Base-by-base conservation (phyloP, 2,329 filamentous ascomycete genomes). In the Colletotrichum graminicola region DNA sequence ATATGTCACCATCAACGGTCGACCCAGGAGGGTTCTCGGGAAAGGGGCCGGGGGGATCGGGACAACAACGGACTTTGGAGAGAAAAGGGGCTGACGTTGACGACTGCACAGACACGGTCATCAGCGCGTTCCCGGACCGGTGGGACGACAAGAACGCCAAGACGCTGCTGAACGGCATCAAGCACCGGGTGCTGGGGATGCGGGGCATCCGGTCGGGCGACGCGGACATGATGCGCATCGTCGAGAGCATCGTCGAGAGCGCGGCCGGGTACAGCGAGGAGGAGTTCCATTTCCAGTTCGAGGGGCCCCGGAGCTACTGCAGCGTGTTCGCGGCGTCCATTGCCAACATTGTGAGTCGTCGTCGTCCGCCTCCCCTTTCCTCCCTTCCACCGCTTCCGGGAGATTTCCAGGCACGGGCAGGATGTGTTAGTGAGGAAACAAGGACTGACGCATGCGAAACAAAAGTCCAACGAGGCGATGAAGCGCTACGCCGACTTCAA, bases 91-190 rank as follows among this genome's bases (percentile, higher is more conserved):
- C 21, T n/a, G 21, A n/a, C 21, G 8, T 18, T 18, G 18, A 21
- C 6, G 16, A 21, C 7, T 7, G 1, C 0, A 2, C 39, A 73
- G 70, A 74, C 43, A 74, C 72, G 6, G 55, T 74, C n/a, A 73
- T 74, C 43, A 74, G 55, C 36, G 72, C 71, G 29, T 74, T 73
- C 49, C 73, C 73, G 2, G 73, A 74, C 0, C 71, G 73, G 2
- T 74, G 73, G 73, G 73, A 74, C n/a, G 64, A 73, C 57, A 74
- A 74, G 71, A 74, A 74, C 56, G 73, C 73, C 41, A 73, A 74
- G 52, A 74, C 73, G 43, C 67, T 74, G 2, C 21, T 73, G 7
- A 74, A 74, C 49, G 47, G 59, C 29, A 73, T 74, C 61, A 74
- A 74, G 67, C 73, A 74, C 16, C 71, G 71, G 0, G 65, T 74